Evolutionary conservation across 176 grass and related monocot genomes (phyloP).

Genomic region (Olyra latifolia): DNA sequence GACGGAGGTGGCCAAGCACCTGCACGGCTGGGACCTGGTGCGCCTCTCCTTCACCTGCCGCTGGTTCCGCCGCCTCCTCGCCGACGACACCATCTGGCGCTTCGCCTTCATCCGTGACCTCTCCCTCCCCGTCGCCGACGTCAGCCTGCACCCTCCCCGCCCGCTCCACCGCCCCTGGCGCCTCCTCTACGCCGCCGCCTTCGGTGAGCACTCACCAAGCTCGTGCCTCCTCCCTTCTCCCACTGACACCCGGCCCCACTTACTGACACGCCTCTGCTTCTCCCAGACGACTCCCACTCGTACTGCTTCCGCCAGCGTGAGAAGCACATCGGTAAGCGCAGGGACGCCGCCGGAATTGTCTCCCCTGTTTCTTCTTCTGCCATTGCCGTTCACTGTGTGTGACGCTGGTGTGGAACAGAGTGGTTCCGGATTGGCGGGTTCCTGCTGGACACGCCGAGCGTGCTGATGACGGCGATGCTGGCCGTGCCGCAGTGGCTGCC

Average conservation of each 20-base stretch:
- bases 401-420: constrained; percentile 41
- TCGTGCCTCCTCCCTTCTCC: too few species aligned
- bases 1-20: constrained; percentile 91
- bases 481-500: constrained; percentile 45
- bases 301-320: constrained; percentile 54
- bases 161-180: constrained; percentile 67
- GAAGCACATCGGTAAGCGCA: constrained; percentile 70
- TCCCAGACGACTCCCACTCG: constrained; percentile 69
- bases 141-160: constrained; percentile 7
- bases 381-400: neutral
- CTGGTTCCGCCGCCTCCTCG: constrained; percentile 72
- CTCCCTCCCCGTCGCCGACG: constrained; percentile 5
- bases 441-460: constrained; percentile 55
- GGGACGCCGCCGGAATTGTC: neutral
- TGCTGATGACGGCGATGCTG: constrained; percentile 65
- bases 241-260: constrained; percentile 13
- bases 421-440: constrained; percentile 76
- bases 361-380: neutral
- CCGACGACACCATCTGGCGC: constrained; percentile 81
- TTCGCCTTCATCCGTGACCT: constrained; percentile 83
- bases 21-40: constrained; percentile 68
- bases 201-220: constrained; percentile 58
- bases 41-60: constrained; percentile 50
- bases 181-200: constrained; percentile 60
- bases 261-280: constrained; percentile 35